phyloP scores from a whole-genome alignment of 169 alveolate genomes.

The Plasmodium relictum region DNA sequence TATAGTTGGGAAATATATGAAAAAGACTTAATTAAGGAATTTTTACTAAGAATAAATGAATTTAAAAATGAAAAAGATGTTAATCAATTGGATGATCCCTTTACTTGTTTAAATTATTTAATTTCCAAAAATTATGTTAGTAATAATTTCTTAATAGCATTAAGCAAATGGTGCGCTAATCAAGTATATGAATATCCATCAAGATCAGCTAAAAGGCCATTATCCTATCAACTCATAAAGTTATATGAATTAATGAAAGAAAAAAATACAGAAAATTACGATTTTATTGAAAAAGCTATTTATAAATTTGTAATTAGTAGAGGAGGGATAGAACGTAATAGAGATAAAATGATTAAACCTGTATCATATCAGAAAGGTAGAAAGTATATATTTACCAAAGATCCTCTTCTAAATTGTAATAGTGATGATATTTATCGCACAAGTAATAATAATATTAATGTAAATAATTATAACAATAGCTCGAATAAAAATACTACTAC shows the following conservation, averaged over 20 bases:
- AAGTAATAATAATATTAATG: background rate
- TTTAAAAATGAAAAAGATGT: conserved; percentile 79
- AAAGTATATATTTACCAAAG: conserved; percentile 42
- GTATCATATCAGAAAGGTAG: conserved; percentile 69
- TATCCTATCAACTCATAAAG: conserved; percentile 81
- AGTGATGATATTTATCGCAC: background rate
- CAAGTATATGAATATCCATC: conserved; percentile 85
- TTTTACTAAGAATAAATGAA: conserved; percentile 20
- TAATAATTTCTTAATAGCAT: conserved; percentile 80
- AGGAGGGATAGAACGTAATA: conserved; percentile 52
- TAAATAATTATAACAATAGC: background rate
- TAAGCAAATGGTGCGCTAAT: conserved; percentile 87
- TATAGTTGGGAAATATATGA: conserved; percentile 41
- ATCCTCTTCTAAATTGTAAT: conserved; percentile 4
- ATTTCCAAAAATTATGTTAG: background rate
- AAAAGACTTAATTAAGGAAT: conserved; percentile 67
- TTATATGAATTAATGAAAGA: conserved; percentile 79
- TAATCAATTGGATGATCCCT: conserved; percentile 84
- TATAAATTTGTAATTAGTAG: conserved; percentile 45
- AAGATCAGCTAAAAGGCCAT: conserved; percentile 85
- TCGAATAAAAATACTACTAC: background rate
- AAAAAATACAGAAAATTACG: conserved; percentile 28
- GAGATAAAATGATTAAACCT: conserved; percentile 60
- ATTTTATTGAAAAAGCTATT: conserved; percentile 73
- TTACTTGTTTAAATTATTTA: conserved; percentile 81